A percentile compares a stretch with the other conserved stretches of the same genome.
Evolutionary conservation across 768 basidiomycete species (phyloP).

Genomic region (Leucogyrophana mollusca): DNA sequence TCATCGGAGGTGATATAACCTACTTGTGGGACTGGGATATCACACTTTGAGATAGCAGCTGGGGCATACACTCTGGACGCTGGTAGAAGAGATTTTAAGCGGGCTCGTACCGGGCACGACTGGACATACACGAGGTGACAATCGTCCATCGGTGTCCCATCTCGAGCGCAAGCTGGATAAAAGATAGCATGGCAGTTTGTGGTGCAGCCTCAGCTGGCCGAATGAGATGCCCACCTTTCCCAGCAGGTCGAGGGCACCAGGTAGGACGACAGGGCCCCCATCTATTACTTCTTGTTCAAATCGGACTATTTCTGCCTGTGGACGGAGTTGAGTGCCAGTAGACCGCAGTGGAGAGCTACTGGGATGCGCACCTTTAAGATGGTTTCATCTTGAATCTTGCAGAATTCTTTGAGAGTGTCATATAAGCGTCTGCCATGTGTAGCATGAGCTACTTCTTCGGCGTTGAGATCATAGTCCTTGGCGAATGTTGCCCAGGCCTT

Average conservation of each 20-base stretch:
- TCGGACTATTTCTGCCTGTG: conserved; percentile 64
- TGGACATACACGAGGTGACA: no score
- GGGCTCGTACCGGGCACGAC: background rate
- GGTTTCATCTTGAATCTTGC: conserved; percentile 55
- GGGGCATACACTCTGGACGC: conserved; percentile 75
- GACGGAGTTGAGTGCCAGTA: no score
- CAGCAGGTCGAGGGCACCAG: no score
- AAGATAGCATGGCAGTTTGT: no score
- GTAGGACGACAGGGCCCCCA: conserved; percentile 57
- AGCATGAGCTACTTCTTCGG: conserved; percentile 50
- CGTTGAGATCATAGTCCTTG: conserved; percentile 54
- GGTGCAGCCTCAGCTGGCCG: background rate
- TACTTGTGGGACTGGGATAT: conserved; percentile 53
- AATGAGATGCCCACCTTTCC: background rate
- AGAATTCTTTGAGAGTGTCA: conserved; percentile 74
- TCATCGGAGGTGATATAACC: conserved; percentile 71
- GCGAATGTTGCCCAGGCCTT: conserved; percentile 75
- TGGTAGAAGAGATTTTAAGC: conserved; percentile 23
- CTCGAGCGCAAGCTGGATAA: background rate
- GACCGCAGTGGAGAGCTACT: no score
- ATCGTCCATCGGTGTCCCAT: conserved; percentile 61
- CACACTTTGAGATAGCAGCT: conserved; percentile 62
- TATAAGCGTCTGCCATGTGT: conserved; percentile 76
- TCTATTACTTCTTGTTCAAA: conserved; percentile 77
- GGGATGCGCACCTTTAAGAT: conserved; percentile 54